Evolutionary conservation across 805 yeast species (phyloP).

Genomic region (Debaryomyces prosopidis): DNA sequence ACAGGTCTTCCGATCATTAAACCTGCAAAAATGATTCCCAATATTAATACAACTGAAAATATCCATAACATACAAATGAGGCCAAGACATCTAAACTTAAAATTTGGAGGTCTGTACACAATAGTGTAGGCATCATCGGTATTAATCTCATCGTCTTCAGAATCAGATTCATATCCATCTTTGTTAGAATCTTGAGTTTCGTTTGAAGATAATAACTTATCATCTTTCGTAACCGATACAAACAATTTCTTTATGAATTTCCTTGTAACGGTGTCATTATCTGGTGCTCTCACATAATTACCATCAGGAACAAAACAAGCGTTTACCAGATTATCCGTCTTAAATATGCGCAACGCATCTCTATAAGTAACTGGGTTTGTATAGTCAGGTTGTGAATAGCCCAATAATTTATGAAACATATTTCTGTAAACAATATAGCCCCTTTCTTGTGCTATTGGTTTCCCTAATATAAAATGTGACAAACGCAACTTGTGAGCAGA

Average conservation of each 20-base stretch:
- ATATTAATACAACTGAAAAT: conserved; percentile 35
- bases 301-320: conserved; percentile 83
- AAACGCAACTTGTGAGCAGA: conserved; percentile 61
- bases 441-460: conserved; percentile 63
- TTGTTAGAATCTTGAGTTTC: conserved; percentile 4
- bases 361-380: conserved; percentile 51
- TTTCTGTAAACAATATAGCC: conserved; percentile 65
- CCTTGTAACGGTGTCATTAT: conserved; percentile 71
- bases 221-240: conserved; percentile 80
- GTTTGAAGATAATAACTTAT: conserved; percentile 45
- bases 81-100: conserved; percentile 56
- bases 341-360: conserved; percentile 47
- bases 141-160: conserved; percentile 38
- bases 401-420: conserved; percentile 42
- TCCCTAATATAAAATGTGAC: conserved; percentile 77
- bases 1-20: conserved; percentile 31
- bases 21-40: conserved; percentile 20
- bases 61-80: conserved; percentile 51
- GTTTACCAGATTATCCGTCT: conserved; percentile 36
- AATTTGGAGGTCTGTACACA: conserved; percentile 85
- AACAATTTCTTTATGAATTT: conserved; percentile 66
- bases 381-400: conserved; percentile 51
- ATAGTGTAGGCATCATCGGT: conserved; percentile 56
- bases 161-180: conserved; percentile 30
- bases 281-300: conserved; percentile 80